Percentiles rank a stretch among this genome's conserved stretches.
These are phyloP conservation scores for Daldinia bambusicola DNA, from an alignment of 495 filamentous ascomycete genomes.

Conservation along the genomic window DNA sequence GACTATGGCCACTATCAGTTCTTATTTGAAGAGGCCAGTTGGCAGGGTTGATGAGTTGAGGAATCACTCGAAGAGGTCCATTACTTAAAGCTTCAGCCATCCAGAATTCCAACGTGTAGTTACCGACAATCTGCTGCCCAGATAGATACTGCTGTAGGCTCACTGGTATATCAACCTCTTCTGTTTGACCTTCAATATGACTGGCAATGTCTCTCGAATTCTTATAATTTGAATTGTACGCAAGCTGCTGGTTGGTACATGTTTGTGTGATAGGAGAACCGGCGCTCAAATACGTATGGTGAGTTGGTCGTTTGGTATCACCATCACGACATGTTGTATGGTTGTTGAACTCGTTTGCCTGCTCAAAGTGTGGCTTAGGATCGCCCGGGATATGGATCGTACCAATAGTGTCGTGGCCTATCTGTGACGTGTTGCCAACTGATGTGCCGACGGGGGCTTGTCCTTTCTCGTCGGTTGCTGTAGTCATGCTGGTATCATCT, in stretches of 20 bases:
- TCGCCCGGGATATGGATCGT: background rate
- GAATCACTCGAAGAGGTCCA: constrained; percentile 24
- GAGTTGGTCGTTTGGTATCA: constrained; percentile 1
- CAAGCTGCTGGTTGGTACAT: background rate
- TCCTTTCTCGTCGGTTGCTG: background rate
- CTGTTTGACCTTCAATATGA: background rate
- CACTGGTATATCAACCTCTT: background rate
- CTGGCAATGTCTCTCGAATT: background rate
- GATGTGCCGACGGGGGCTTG: constrained; percentile 1
- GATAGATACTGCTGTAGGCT: constrained; percentile 7
- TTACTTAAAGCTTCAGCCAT: constrained; percentile 5
- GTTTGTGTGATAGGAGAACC: background rate
- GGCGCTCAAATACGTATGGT: background rate
- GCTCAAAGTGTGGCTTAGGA: too few species aligned
- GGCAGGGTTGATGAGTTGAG: background rate
- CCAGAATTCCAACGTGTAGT: constrained; percentile 17
- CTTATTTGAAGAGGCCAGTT: background rate
- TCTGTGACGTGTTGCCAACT: background rate
- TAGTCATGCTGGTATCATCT: background rate
- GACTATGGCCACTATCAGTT: background rate
- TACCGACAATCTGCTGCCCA: constrained; percentile 6
- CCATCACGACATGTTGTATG: background rate
- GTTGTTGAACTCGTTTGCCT: background rate
- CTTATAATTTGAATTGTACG: background rate
- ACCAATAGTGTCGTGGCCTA: background rate